These are phyloP conservation scores for Phytophthora palmivora DNA, from an alignment of 352 stramenopile genomes.

Conservation along the genomic window DNA sequence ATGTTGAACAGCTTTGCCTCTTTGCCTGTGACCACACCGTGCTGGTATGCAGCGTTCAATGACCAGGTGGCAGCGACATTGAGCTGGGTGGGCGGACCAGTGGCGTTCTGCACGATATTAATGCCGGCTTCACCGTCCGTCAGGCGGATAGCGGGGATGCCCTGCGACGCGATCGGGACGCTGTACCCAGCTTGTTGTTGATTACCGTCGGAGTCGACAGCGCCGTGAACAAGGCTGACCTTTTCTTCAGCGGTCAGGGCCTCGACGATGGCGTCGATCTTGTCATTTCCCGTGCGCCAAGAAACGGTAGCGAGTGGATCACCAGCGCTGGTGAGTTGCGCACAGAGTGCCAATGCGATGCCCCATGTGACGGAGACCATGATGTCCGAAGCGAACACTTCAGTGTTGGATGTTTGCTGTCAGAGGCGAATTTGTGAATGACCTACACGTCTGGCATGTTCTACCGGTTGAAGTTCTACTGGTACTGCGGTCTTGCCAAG, in stretches of 20 bases:
- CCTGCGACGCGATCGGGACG: conserved; percentile 28
- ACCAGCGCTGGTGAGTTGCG: conserved; percentile 24
- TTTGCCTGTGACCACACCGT: conserved; percentile 41
- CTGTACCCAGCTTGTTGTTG: conserved; percentile 42
- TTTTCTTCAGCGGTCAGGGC: conserved; percentile 36
- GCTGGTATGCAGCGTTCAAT: conserved; percentile 34
- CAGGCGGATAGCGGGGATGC: conserved; percentile 34
- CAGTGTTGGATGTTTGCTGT: conserved; percentile 7
- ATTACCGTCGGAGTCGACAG: conserved; percentile 30
- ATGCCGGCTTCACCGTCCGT: conserved; percentile 38
- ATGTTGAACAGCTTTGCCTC: conserved; percentile 45
- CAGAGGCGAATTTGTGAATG: conserved; percentile 31
- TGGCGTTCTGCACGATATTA: conserved; percentile 43
- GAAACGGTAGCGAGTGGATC: conserved; percentile 35
- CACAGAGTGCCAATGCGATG: conserved; percentile 31
- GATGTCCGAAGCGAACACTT: not conserved
- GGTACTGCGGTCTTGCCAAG: no score
- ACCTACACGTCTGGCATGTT: not conserved
- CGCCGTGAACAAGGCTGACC: conserved; percentile 36
- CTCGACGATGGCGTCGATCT: conserved; percentile 39
- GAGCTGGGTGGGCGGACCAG: conserved; percentile 31
- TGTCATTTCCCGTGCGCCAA: conserved; percentile 38
- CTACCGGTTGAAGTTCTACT: no score
- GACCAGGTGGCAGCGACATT: conserved; percentile 43
- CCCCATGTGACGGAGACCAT: conserved; percentile 40